A percentile compares a stretch with the other conserved stretches of the same genome.
These are phyloP conservation scores for Hemileccinum rubropunctum DNA, from an alignment of 768 basidiomycete genomes.

Conservation along the genomic window DNA sequence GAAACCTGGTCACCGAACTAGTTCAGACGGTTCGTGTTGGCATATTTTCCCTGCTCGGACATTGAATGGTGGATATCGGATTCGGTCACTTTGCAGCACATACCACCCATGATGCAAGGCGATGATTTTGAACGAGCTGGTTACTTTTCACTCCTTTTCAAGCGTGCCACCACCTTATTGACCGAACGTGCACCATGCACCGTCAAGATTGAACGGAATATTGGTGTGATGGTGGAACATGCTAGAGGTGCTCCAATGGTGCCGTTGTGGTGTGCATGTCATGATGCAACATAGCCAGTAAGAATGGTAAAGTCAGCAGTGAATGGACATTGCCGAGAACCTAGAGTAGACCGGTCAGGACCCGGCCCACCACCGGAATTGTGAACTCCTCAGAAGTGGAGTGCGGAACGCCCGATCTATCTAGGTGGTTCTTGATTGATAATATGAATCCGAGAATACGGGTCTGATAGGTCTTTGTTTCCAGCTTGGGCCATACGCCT, in stretches of 20 bases:
- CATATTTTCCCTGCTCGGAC: constrained; percentile 2
- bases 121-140: not conserved
- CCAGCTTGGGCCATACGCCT: constrained; percentile 1
- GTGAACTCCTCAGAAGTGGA: not conserved
- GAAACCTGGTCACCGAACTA: not conserved
- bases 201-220: not conserved
- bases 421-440: constrained; percentile 8
- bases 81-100: not conserved
- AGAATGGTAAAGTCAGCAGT: not conserved
- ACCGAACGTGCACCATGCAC: not conserved
- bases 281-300: constrained; percentile 3
- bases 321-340: not conserved
- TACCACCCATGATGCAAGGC: not conserved
- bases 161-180: not conserved
- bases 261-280: constrained; percentile 5
- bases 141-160: not conserved
- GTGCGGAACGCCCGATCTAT: constrained; percentile 1
- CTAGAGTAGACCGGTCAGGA: not conserved
- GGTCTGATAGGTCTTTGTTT: constrained; percentile 1
- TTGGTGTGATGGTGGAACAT: not conserved
- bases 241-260: not conserved
- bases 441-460: constrained; percentile 10
- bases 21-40: not conserved
- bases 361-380: not conserved
- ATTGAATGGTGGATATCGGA: not conserved